Evolutionary conservation across 2,329 filamentous ascomycete species (phyloP).

Genomic region (Basipetospora chlamydospora): DNA sequence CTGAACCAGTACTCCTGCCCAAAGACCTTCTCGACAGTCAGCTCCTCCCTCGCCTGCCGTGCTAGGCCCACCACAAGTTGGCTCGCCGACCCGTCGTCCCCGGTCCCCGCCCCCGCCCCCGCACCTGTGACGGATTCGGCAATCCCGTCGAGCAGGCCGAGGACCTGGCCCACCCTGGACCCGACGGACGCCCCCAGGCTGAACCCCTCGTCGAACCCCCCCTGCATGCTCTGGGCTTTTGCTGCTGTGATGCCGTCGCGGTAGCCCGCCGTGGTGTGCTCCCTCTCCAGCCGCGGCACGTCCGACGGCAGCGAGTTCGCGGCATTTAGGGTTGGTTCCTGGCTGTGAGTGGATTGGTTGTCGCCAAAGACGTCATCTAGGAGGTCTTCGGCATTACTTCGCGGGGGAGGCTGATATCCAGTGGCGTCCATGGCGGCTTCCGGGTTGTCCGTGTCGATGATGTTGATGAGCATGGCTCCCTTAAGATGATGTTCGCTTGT

Average conservation of each 20-base stretch:
- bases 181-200: slow-evolving; percentile 71
- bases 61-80: slow-evolving; percentile 3
- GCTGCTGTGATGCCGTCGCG: slow-evolving; percentile 69
- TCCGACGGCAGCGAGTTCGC: slow-evolving; percentile 38
- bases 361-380: slow-evolving; percentile 8
- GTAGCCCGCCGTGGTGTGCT: slow-evolving; percentile 77
- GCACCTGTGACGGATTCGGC: slow-evolving; percentile 15
- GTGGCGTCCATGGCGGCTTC: slow-evolving; percentile 2
- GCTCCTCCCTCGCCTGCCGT: slow-evolving; percentile 37
- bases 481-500: too few relatives aligned
- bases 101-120: neutral
- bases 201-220: slow-evolving; percentile 86
- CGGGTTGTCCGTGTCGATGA: neutral
- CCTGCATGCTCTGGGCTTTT: slow-evolving; percentile 65
- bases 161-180: slow-evolving; percentile 53
- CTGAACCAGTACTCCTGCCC: slow-evolving; percentile 48
- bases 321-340: neutral
- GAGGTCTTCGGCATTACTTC: neutral
- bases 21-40: slow-evolving; percentile 50
- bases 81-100: slow-evolving; percentile 13
- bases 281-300: slow-evolving; percentile 56
- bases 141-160: slow-evolving; percentile 68
- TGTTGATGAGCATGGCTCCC: slow-evolving; percentile 3
- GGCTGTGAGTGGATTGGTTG: neutral
- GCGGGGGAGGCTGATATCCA: neutral